phyloP scores from a whole-genome alignment of 768 basidiomycete genomes.

The Suillus paluster region DNA sequence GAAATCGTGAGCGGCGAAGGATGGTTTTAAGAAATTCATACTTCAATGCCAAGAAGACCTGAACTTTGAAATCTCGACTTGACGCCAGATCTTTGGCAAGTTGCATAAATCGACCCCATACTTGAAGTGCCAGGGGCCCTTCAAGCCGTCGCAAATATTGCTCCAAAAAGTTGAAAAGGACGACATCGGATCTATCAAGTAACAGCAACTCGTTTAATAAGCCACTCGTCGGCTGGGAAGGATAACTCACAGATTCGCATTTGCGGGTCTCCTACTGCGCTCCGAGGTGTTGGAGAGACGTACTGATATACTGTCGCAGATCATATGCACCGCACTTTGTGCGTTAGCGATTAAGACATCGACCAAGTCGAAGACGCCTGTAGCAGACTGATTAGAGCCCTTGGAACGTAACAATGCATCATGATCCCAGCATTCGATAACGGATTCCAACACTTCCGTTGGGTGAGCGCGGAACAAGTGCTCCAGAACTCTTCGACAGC shows the following conservation, averaged over 20 bases:
- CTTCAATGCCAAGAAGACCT: slow-evolving; percentile 76
- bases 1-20: slow-evolving; percentile 16
- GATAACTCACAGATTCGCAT: slow-evolving; percentile 66
- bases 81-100: slow-evolving; percentile 79
- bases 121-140: slow-evolving; percentile 89
- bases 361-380: slow-evolving; percentile 77
- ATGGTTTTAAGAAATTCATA: slow-evolving; percentile 36
- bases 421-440: slow-evolving; percentile 82
- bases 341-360: slow-evolving; percentile 85
- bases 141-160: slow-evolving; percentile 83
- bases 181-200: slow-evolving; percentile 62
- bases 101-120: slow-evolving; percentile 82
- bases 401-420: slow-evolving; percentile 51
- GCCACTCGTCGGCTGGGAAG: background rate
- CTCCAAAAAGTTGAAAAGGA: slow-evolving; percentile 87
- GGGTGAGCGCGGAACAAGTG: slow-evolving; percentile 83
- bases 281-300: slow-evolving; percentile 63
- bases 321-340: slow-evolving; percentile 85
- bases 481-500: slow-evolving; percentile 82
- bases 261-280: slow-evolving; percentile 60
- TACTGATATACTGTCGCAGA: slow-evolving; percentile 79
- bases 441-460: slow-evolving; percentile 79
- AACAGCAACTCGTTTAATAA: background rate
- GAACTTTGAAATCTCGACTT: slow-evolving; percentile 68
- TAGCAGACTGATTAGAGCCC: slow-evolving; percentile 44